Conservation (phyloP, 257 asterid species). For the Capsicum chinense region DNA sequence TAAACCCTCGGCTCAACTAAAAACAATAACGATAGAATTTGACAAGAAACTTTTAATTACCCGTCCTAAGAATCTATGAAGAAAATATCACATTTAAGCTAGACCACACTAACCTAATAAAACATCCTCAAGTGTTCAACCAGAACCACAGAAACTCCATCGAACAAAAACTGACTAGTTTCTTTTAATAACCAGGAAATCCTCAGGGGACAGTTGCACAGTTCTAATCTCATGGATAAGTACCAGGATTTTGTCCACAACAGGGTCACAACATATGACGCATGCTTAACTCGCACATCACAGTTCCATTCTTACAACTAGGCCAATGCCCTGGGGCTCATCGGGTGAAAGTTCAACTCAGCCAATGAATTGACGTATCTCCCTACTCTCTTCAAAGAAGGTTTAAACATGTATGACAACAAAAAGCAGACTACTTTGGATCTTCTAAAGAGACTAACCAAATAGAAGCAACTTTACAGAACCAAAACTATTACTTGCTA, state of each 20-base stretch:
- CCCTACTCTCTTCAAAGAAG: slow-evolving; percentile 11
- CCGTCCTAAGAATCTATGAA: no score
- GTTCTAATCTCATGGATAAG: not conserved
- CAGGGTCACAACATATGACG: not conserved
- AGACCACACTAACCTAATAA: not conserved
- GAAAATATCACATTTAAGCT: not conserved
- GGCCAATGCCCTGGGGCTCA: not conserved
- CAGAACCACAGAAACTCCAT: not conserved
- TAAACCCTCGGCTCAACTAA: no score
- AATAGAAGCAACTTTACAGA: not conserved
- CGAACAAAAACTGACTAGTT: not conserved
- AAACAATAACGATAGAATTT: no score
- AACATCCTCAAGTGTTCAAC: not conserved
- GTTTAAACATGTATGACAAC: not conserved
- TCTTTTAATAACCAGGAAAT: not conserved
- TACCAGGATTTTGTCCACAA: not conserved
- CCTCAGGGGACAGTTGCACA: not conserved
- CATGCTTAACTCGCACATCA: not conserved
- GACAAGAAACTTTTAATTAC: no score
- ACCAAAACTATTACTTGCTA: not conserved
- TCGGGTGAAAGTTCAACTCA: not conserved
- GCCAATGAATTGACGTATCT: slow-evolving; percentile 10
- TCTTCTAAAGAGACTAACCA: not conserved
- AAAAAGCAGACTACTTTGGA: not conserved
- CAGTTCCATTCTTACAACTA: not conserved